phyloP scores from a whole-genome alignment of 441 rosid species.

The Populus hybrid region DNA sequence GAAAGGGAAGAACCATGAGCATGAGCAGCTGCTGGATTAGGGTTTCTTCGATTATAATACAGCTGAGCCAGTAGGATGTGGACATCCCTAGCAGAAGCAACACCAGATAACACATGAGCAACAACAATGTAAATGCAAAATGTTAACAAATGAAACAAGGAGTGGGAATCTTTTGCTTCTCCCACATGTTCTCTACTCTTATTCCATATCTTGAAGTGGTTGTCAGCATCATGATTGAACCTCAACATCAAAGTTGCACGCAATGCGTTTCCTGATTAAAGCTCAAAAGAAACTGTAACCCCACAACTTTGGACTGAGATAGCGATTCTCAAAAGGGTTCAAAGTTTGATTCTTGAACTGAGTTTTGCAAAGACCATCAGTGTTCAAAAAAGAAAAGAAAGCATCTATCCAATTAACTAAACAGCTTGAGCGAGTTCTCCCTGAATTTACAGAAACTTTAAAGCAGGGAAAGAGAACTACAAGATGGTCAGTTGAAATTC shows the following conservation, averaged over 20 bases:
- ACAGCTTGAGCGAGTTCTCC: background rate
- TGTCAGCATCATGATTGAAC: background rate
- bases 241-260: slow-evolving; percentile 4
- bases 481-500: background rate
- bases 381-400: background rate
- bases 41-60: background rate
- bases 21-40: no score
- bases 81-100: background rate
- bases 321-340: background rate
- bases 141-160: background rate
- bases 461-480: background rate
- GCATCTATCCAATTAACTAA: background rate
- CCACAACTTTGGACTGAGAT: background rate
- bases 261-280: background rate
- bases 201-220: background rate
- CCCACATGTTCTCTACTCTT: background rate
- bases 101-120: no score
- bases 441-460: background rate
- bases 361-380: background rate
- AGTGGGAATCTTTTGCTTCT: background rate
- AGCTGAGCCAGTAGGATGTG: background rate
- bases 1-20: background rate
- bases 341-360: no score
- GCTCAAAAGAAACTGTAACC: background rate
- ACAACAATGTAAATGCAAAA: background rate